Evolutionary conservation across 192 early-diverging fungal species (phyloP), one percentile per base, ranked within the genome.

Genomic region (Entomortierella chlamydospora): DNA sequence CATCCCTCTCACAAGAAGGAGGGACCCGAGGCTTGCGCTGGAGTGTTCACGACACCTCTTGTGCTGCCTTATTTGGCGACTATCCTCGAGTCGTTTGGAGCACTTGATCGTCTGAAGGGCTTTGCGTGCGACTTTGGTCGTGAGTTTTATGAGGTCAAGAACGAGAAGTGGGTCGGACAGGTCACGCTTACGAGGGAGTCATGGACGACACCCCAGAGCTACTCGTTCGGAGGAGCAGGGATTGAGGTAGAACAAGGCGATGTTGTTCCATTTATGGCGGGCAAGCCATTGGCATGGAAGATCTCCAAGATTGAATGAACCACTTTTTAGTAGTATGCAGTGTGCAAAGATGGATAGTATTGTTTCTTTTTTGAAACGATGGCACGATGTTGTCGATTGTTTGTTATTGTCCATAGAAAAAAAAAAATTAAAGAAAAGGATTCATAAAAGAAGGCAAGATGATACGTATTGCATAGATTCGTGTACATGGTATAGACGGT

Each of bases 21-120:
- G 78, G 90, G 90, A 25, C 88, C 91, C 15, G 85, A 86, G 8
- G 88, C 96, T 5, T 89, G 87, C 54, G 97, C 97, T 5, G 97
- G 97, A 55, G 96, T 99, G 3, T 99, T 96, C 64, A 97, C 95
- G 11, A 93, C 94, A 6, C 95, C 95, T 22, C 84, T 95, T 34
- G 86, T 95, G 4, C 64, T 95, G 28, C 93, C 91, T 28, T 96
- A 98, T 71, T 84, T 99, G 54, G 95, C 95, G 4, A 90, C 91
- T n/a, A 87, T 96, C 61, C 88, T 99, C 52, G 96, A 96, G 31
- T 90, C 89, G 6, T 89, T 96, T 61, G 95, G 92, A 1, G 91
- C 91, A n/a, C 73, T 99, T 58, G 92, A 95, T 65, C 84, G 82
- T 61, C 87, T 99, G 25, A 83, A 87, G 33, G 88, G 81, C 6